phyloP scores from a whole-genome alignment of 768 basidiomycete genomes.

The Dioszegia crocea region DNA sequence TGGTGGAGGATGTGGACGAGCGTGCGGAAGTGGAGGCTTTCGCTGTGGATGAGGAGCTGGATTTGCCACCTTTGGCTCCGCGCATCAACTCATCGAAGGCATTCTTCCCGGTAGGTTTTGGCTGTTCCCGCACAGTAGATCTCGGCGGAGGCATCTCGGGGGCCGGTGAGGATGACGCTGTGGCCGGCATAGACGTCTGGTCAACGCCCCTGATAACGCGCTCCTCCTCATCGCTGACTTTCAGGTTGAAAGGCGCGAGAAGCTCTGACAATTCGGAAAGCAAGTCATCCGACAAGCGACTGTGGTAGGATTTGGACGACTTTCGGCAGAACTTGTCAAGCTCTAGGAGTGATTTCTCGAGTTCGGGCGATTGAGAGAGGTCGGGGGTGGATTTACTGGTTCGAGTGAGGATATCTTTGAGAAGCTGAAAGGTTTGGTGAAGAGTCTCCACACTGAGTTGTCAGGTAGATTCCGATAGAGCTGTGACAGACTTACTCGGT shows the following conservation, averaged over 20 bases:
- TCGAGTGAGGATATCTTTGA: constrained; percentile 71
- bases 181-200: not conserved
- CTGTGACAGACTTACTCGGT: constrained; percentile 65
- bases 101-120: constrained; percentile 25
- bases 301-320: constrained; percentile 30
- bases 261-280: constrained; percentile 65
- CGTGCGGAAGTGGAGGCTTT: constrained; percentile 2
- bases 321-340: constrained; percentile 54
- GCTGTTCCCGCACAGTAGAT: not conserved
- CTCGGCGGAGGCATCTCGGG: not conserved
- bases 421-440: constrained; percentile 77
- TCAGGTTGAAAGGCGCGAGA: constrained; percentile 58
- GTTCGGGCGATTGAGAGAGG: constrained; percentile 17
- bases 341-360: constrained; percentile 59
- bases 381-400: constrained; percentile 63
- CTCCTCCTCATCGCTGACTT: constrained; percentile 53
- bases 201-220: not conserved
- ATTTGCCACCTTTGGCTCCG: constrained; percentile 16
- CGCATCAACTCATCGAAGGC: constrained; percentile 47
- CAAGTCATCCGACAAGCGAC: constrained; percentile 52
- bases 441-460: constrained; percentile 61
- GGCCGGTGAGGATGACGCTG: not conserved
- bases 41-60: not conserved
- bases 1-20: constrained; percentile 1
- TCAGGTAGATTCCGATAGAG: constrained; percentile 7